A percentile compares a stretch with the other conserved stretches of the same genome.
Evolutionary conservation across 169 alveolate genomes (phyloP).

Genomic region (Amoebophrya sp.): DNA sequence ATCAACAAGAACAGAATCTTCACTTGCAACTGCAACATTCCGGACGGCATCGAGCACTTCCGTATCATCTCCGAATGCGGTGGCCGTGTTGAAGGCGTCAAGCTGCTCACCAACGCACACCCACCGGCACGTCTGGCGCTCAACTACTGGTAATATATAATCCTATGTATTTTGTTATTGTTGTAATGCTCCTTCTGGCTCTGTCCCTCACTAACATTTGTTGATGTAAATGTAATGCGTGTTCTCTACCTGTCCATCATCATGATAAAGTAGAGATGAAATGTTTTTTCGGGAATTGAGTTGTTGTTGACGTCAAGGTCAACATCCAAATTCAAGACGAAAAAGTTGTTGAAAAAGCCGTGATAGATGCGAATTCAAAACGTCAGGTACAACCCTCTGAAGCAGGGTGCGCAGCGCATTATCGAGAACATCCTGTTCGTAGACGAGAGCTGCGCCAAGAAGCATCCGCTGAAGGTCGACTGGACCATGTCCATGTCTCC

Average conservation of each 20-base stretch:
- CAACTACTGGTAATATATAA: slow-evolving; percentile 24
- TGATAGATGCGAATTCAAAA: too few relatives aligned
- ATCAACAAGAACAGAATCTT: slow-evolving; percentile 12
- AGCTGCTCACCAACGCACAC: not conserved
- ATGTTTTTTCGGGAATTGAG: too few relatives aligned
- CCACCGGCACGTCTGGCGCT: slow-evolving; percentile 5
- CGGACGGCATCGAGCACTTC: slow-evolving; percentile 12
- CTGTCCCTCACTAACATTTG: too few relatives aligned
- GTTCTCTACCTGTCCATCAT: too few relatives aligned
- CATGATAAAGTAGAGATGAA: too few relatives aligned
- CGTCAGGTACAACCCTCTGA: slow-evolving; percentile 25
- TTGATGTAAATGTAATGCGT: too few relatives aligned
- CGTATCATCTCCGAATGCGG: not conserved
- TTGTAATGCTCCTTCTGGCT: too few relatives aligned
- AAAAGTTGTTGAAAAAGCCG: too few relatives aligned
- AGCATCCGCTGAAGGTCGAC: slow-evolving; percentile 26
- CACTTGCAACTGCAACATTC: slow-evolving; percentile 17
- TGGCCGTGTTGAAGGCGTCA: slow-evolving; percentile 8
- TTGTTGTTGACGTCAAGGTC: too few relatives aligned
- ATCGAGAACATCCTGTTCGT: slow-evolving; percentile 21
- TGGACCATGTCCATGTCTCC: slow-evolving; percentile 6
- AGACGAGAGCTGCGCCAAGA: slow-evolving; percentile 15
- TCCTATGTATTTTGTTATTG: too few relatives aligned
- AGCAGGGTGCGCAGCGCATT: slow-evolving; percentile 9
- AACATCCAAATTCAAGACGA: too few relatives aligned